Evolutionary conservation across 805 yeast species (phyloP).

Genomic region (Metschnikowia vanudenii): DNA sequence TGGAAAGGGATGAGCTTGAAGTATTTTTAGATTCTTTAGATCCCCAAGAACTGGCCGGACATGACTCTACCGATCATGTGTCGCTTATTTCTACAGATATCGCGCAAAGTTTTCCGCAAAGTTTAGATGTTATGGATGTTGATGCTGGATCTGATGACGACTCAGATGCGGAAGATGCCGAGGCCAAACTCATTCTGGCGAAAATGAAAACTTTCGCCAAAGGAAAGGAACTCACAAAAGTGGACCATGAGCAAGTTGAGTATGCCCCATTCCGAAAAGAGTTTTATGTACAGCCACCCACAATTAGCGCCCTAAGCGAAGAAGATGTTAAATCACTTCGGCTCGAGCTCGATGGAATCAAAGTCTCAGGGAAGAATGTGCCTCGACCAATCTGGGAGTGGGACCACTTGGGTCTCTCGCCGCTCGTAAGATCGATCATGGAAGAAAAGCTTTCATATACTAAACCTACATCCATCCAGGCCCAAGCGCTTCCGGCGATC

Average conservation of each 20-base stretch:
- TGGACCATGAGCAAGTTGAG: constrained; percentile 44
- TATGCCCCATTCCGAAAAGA: constrained; percentile 57
- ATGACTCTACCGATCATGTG: not conserved
- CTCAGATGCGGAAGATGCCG: constrained; percentile 27
- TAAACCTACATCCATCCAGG: constrained; percentile 82
- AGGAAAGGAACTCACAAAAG: constrained; percentile 49
- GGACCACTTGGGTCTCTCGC: constrained; percentile 79
- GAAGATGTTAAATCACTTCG: constrained; percentile 60
- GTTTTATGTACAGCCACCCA: constrained; percentile 63
- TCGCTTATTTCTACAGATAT: not conserved
- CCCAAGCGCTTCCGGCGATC: constrained; percentile 86
- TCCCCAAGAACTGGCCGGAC: not conserved
- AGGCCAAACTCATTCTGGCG: constrained; percentile 33
- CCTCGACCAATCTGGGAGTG: constrained; percentile 72
- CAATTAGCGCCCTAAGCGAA: constrained; percentile 44
- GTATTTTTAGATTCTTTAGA: constrained; percentile 16
- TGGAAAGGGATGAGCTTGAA: constrained; percentile 30
- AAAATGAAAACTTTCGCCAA: constrained; percentile 43
- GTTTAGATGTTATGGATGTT: not conserved
- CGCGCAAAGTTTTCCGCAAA: not conserved
- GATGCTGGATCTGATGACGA: not conserved
- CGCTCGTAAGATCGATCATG: constrained; percentile 52
- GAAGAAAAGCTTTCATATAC: constrained; percentile 49
- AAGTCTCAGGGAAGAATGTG: constrained; percentile 55
- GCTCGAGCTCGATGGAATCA: constrained; percentile 57